Base-by-base conservation (phyloP, 257 asterid species). In the Solanum rostratum region DNA sequence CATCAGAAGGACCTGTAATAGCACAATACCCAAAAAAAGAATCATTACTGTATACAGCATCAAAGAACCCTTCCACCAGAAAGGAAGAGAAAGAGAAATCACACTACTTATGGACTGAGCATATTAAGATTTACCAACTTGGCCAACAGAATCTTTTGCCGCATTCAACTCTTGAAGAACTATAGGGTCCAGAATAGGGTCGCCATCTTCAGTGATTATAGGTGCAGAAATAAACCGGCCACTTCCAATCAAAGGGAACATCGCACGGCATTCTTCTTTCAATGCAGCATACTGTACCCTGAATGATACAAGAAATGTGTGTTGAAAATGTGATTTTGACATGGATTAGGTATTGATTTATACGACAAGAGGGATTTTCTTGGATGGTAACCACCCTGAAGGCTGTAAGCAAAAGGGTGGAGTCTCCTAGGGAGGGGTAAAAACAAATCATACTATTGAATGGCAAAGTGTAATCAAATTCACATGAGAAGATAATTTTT, bases 211-310 rank as follows among this genome's bases (percentile, higher is more conserved):
- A 13, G 97, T 91, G 79, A 97, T 89, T 87, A 97, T 81, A 80
- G 99, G 99, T 65, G 99, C 98, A 79, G 99, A 95, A 54, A 97
- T 90, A 86, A 88, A 94, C 80, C 88, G 93, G 62, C 98, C 97
- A 83, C 97, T 97, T 85, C 99, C 99, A 81, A 97, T 89, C 88
- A 95, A 89, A 37, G 95, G 96, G 89, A 95, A 95, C 95, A 95
- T 97, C 83, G 86, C 87, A 29, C 87, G 92, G 79, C 99, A 97
- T 80, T 90, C 97, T 86, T 93, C 97, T 89, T 97, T 97, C 92
- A 94, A 74, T 70, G 57, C 68, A 69, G 94, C 91, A 91, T 97
- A 97, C 69, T 92, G 89, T 81, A 81, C 90, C 93, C 99, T 97
- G 92, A 92, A 57, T 85, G 83, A 45, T 45, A 83, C 20, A 80